Conservation (phyloP, 768 basidiomycete genomes). For the Tylopilus vinaceipallidus region DNA sequence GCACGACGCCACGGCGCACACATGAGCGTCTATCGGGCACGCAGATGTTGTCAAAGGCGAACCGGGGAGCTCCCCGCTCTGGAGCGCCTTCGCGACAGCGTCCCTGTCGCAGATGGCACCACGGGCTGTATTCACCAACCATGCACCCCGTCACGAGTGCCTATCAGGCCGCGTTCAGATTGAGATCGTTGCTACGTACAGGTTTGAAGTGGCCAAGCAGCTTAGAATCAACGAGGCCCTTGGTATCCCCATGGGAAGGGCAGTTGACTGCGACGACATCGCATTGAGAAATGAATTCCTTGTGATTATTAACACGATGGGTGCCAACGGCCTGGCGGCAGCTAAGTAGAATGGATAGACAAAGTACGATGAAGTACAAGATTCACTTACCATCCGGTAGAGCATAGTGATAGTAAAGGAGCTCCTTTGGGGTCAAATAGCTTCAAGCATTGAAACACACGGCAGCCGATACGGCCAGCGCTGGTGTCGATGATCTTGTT, state of each 20-base stretch:
- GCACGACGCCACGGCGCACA: neutral
- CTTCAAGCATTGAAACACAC: slow-evolving; percentile 73
- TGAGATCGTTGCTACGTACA: no score
- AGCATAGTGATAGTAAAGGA: slow-evolving; percentile 86
- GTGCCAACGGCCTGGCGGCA: slow-evolving; percentile 71
- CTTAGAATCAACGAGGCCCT: slow-evolving; percentile 76
- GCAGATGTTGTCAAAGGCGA: neutral
- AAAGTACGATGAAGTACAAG: neutral
- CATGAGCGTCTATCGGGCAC: neutral
- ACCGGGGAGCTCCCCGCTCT: slow-evolving; percentile 73
- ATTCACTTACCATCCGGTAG: slow-evolving; percentile 54
- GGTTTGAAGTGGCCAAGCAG: slow-evolving; percentile 87
- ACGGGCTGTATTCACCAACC: slow-evolving; percentile 92
- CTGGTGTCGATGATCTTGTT: slow-evolving; percentile 90
- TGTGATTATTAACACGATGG: slow-evolving; percentile 75
- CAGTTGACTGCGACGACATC: slow-evolving; percentile 87
- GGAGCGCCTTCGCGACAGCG: slow-evolving; percentile 72
- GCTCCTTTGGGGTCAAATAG: slow-evolving; percentile 89
- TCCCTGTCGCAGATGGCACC: slow-evolving; percentile 89
- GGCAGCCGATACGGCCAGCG: slow-evolving; percentile 80
- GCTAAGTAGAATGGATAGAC: neutral
- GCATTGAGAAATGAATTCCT: slow-evolving; percentile 58
- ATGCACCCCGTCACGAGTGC: slow-evolving; percentile 86
- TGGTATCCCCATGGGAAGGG: slow-evolving; percentile 83
- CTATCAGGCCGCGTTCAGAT: no score